Base-by-base conservation (phyloP, 805 yeast species). In the Middelhovenomyces tepae region DNA sequence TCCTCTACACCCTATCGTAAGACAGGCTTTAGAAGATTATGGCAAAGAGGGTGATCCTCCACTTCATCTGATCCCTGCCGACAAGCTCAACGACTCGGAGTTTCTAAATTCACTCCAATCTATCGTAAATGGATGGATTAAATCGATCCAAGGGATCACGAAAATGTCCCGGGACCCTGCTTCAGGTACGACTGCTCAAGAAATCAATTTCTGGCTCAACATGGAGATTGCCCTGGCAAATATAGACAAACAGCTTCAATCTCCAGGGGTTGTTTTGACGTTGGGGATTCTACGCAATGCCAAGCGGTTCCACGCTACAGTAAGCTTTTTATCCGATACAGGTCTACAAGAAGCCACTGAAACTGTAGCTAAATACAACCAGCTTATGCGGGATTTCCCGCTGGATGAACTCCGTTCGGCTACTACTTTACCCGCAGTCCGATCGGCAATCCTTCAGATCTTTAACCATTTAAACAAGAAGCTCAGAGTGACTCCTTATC, bases 291-390 rank as follows among this genome's bases (percentile, higher is more conserved):
- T 87, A 35, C 71, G 72, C 38, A 59, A 67, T 10, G 85, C 86
- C 2, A 86, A 82, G 44, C 64, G 96, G 42, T 82, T 77, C 48
- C 93, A 82, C 50, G 77, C 84, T 1, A 77, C 87, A 0, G 70
- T 74, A n/a, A 67, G 79, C 22, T 78, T 82, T 46, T 59, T 71
- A 21, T 71, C 84, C 4, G 93, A 83, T 47, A 74, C 80, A 2
- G 83, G 84, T 0, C 55, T 89, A 14, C 42, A 47, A n/a, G 75
- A 72, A 17, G 72, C 79, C 10, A 40, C 73, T 8, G 59, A 60
- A 3, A 55, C 56, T 15, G 71, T 85, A 0, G 57, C 61, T 8
- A 62, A 65, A n/a, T 75, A 76, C 48, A 77, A 75, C 42, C 69
- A 71, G 6, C 58, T 89, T 17, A 58, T 85, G 43, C 69, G 70